These are phyloP conservation scores for Botrytis porri DNA, from an alignment of 2,329 filamentous ascomycete species.

Conservation along the genomic window DNA sequence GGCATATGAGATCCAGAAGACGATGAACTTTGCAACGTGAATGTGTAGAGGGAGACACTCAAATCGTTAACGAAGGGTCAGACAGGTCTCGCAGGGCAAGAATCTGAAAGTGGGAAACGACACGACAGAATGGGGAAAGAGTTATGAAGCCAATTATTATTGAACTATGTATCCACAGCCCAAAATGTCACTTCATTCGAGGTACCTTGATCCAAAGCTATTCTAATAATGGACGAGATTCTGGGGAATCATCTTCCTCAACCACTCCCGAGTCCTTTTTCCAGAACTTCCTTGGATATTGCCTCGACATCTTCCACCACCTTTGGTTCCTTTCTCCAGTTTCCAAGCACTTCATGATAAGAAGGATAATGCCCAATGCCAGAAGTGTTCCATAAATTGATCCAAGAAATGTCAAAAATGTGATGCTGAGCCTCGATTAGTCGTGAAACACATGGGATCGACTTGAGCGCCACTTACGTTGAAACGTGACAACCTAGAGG, in stretches of 20 bases:
- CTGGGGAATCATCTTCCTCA: background rate
- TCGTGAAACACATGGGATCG: background rate
- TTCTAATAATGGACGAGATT: slow-evolving; percentile 5
- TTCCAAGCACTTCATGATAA: background rate
- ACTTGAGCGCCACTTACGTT: slow-evolving; percentile 28
- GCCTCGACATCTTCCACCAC: background rate
- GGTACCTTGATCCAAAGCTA: background rate
- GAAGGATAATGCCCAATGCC: slow-evolving; percentile 24
- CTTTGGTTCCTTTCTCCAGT: background rate
- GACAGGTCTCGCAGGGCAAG: no score
- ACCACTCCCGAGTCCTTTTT: background rate
- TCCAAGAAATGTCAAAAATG: slow-evolving; percentile 40
- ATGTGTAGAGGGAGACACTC: background rate
- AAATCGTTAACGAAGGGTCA: background rate
- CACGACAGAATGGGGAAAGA: background rate
- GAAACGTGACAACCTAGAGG: slow-evolving; percentile 44
- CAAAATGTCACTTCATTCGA: background rate
- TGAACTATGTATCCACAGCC: background rate
- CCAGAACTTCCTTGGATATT: background rate
- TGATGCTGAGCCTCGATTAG: slow-evolving; percentile 34
- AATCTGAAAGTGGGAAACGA: background rate
- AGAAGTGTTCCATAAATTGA: slow-evolving; percentile 37
- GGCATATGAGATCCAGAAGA: background rate
- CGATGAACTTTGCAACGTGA: background rate
- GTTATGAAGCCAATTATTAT: background rate